phyloP scores from a whole-genome alignment of 805 yeast species.

The Brettanomyces nanus region DNA sequence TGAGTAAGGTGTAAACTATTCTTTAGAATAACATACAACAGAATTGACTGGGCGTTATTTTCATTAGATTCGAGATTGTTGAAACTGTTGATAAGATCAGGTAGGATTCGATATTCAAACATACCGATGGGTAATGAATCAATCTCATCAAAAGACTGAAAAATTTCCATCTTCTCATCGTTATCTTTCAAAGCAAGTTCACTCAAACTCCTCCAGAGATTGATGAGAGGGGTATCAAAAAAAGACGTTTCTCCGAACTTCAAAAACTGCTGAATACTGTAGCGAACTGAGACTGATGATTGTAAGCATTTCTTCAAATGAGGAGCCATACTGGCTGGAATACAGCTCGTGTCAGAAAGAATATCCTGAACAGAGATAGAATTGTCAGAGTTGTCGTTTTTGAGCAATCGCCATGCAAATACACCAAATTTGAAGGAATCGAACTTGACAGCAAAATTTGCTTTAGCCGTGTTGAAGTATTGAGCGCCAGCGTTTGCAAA shows the following conservation, averaged over 20 bases:
- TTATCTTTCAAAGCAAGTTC: constrained; percentile 47
- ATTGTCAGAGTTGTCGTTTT: constrained; percentile 15
- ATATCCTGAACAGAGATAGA: constrained; percentile 9
- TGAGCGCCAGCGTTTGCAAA: constrained; percentile 37
- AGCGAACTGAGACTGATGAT: constrained; percentile 30
- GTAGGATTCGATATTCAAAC: constrained; percentile 56
- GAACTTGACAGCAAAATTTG: constrained; percentile 32
- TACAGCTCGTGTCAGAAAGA: constrained; percentile 9
- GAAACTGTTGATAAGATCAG: constrained; percentile 52
- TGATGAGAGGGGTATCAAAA: constrained; percentile 41
- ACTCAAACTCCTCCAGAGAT: constrained; percentile 43
- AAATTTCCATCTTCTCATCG: constrained; percentile 43
- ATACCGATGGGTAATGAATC: constrained; percentile 40
- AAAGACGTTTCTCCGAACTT: constrained; percentile 22
- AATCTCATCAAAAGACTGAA: constrained; percentile 29
- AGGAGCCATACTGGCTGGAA: constrained; percentile 32
- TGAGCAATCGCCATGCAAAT: constrained; percentile 41
- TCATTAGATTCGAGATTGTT: constrained; percentile 15
- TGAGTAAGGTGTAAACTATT: constrained; percentile 20
- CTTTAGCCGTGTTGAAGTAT: constrained; percentile 20
- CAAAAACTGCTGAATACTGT: constrained; percentile 30
- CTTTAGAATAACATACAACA: constrained; percentile 36
- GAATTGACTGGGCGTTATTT: constrained; percentile 17
- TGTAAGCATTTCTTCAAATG: constrained; percentile 34
- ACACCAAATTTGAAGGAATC: constrained; percentile 63